phyloP scores from a whole-genome alignment of 805 yeast genomes.

The Lipomyces kockii region DNA sequence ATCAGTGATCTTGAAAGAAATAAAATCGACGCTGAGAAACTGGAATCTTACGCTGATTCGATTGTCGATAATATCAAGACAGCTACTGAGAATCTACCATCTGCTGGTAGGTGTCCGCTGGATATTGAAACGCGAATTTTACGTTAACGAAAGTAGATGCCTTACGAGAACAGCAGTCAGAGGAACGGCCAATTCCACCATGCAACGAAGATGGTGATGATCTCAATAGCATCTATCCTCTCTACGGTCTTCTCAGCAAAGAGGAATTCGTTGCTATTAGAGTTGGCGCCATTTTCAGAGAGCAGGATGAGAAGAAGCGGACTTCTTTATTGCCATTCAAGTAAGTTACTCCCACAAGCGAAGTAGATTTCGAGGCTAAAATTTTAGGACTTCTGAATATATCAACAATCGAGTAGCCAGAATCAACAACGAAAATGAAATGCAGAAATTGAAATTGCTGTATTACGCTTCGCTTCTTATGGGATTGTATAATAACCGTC shows the following conservation, averaged over 20 bases:
- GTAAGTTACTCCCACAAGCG: background rate
- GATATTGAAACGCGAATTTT: background rate
- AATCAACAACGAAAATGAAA: slow-evolving; percentile 53
- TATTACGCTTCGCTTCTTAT: slow-evolving; percentile 79
- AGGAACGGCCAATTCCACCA: slow-evolving; percentile 82
- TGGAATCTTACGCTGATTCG: slow-evolving; percentile 74
- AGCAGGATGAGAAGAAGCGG: slow-evolving; percentile 41
- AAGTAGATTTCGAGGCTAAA: background rate
- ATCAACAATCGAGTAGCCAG: slow-evolving; percentile 43
- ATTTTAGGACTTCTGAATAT: slow-evolving; percentile 21
- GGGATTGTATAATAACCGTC: slow-evolving; percentile 77
- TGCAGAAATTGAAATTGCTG: slow-evolving; percentile 67
- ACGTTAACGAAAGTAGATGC: slow-evolving; percentile 46
- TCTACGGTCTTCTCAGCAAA: slow-evolving; percentile 69
- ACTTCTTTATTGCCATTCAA: slow-evolving; percentile 29
- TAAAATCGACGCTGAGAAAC: slow-evolving; percentile 80
- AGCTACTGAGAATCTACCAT: slow-evolving; percentile 74
- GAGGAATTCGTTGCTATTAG: slow-evolving; percentile 67
- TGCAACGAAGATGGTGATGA: slow-evolving; percentile 78
- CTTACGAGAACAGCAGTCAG: slow-evolving; percentile 59
- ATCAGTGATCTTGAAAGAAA: slow-evolving; percentile 80
- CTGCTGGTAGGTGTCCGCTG: slow-evolving; percentile 46
- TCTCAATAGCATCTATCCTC: slow-evolving; percentile 81
- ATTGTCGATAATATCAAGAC: slow-evolving; percentile 79
- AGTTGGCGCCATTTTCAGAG: slow-evolving; percentile 57